A percentile compares a stretch with the other conserved stretches of the same genome.
phyloP scores from a whole-genome alignment of 495 filamentous ascomycete genomes.

The Eremomyces bilateralis region DNA sequence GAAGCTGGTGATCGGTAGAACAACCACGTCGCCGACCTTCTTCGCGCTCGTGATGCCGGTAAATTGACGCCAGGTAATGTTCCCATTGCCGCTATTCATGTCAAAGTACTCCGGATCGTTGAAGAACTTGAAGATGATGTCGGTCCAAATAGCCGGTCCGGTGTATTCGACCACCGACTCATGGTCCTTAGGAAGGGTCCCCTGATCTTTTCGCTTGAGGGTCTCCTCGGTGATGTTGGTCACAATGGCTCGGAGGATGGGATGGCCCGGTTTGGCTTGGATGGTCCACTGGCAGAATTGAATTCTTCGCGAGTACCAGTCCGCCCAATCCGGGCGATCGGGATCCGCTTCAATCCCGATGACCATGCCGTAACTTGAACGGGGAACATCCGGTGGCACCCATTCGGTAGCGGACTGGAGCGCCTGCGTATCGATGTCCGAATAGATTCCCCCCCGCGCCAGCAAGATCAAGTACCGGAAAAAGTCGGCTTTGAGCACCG shows the following conservation, averaged over 20 bases:
- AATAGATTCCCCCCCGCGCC: slow-evolving; percentile 86
- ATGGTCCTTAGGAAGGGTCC: slow-evolving; percentile 42
- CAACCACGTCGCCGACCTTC: slow-evolving; percentile 83
- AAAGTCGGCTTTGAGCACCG: slow-evolving; percentile 91
- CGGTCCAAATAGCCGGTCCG: slow-evolving; percentile 87
- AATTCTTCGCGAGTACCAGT: slow-evolving; percentile 89
- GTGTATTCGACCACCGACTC: slow-evolving; percentile 91
- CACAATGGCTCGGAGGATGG: slow-evolving; percentile 72
- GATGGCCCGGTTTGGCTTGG: slow-evolving; percentile 84
- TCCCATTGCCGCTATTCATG: slow-evolving; percentile 41
- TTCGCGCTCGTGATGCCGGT: slow-evolving; percentile 62
- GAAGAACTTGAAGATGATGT: slow-evolving; percentile 76
- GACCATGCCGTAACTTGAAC: slow-evolving; percentile 57
- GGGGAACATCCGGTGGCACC: slow-evolving; percentile 60
- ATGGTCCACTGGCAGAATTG: slow-evolving; percentile 99
- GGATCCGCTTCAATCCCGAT: slow-evolving; percentile 94
- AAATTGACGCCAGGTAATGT: slow-evolving; percentile 74
- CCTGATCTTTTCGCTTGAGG: slow-evolving; percentile 48
- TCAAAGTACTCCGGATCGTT: slow-evolving; percentile 84
- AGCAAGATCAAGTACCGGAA: slow-evolving; percentile 92
- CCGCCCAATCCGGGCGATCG: slow-evolving; percentile 72
- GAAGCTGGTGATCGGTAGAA: slow-evolving; percentile 92
- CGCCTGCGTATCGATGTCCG: slow-evolving; percentile 84
- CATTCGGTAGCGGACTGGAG: slow-evolving; percentile 66
- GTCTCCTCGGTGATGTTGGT: slow-evolving; percentile 66